phyloP scores from a whole-genome alignment of 495 filamentous ascomycete genomes.

The Aspergillus leporis region DNA sequence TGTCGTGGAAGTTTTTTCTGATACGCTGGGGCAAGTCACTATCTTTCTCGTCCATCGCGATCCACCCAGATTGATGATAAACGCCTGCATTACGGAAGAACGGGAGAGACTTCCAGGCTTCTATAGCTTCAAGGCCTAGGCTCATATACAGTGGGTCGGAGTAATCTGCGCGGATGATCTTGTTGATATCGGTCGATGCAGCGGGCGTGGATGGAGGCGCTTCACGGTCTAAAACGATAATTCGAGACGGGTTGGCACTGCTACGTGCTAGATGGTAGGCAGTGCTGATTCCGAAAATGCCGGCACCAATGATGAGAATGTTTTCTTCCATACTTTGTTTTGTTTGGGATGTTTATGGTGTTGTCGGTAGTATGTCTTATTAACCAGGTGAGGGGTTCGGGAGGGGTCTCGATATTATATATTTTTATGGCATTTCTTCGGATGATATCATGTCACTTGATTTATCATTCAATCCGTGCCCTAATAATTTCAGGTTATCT shows the following conservation, averaged over 20 bases:
- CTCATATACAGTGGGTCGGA: slow-evolving; percentile 31
- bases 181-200: slow-evolving; percentile 37
- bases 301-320: slow-evolving; percentile 43
- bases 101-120: slow-evolving; percentile 27
- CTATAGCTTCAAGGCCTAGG: slow-evolving; percentile 33
- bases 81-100: slow-evolving; percentile 26
- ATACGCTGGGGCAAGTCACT: slow-evolving; percentile 32
- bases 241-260: slow-evolving; percentile 23
- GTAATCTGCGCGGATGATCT: slow-evolving; percentile 40
- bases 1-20: slow-evolving; percentile 31
- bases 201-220: slow-evolving; percentile 26
- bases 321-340: slow-evolving; percentile 16
- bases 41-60: slow-evolving; percentile 32
- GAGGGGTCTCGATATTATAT: background rate
- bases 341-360: background rate
- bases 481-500: too few relatives aligned
- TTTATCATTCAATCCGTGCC: too few relatives aligned
- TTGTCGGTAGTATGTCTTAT: background rate
- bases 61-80: slow-evolving; percentile 38
- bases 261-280: slow-evolving; percentile 41
- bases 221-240: slow-evolving; percentile 38
- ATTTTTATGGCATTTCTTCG: background rate
- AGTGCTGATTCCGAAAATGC: slow-evolving; percentile 46
- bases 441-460: background rate
- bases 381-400: background rate